Evolutionary conservation across 2,329 filamentous ascomycete species (phyloP).

Genomic region (Pyrenophora teres): DNA sequence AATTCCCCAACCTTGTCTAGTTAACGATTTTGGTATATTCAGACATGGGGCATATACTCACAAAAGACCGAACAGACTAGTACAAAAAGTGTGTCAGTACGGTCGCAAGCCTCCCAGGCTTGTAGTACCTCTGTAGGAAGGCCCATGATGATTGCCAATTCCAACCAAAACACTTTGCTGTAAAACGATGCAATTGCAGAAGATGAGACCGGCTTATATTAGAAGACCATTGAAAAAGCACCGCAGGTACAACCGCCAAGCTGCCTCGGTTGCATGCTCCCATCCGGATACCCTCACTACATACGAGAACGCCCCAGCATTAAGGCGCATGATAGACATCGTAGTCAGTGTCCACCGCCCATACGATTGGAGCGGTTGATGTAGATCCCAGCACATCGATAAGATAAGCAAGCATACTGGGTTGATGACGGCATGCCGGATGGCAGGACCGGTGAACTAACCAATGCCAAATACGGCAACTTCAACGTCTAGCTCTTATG

Average conservation of each 20-base stretch:
- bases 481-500: background rate
- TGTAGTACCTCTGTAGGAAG: slow-evolving; percentile 38
- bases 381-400: slow-evolving; percentile 2
- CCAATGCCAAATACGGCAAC: background rate
- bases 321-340: slow-evolving; percentile 29
- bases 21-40: slow-evolving; percentile 1
- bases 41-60: slow-evolving; percentile 13
- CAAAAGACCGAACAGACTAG: slow-evolving; percentile 58
- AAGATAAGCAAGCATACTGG: slow-evolving; percentile 5
- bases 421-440: background rate
- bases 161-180: background rate
- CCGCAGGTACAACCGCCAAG: slow-evolving; percentile 10
- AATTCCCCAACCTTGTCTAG: slow-evolving; percentile 53
- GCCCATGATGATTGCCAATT: slow-evolving; percentile 18
- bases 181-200: background rate
- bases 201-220: background rate
- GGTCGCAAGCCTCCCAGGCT: slow-evolving; percentile 58
- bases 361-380: slow-evolving; percentile 13
- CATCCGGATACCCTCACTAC: slow-evolving; percentile 4
- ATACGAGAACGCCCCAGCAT: slow-evolving; percentile 21
- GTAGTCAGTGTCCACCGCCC: slow-evolving; percentile 2
- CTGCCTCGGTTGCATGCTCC: slow-evolving; percentile 13
- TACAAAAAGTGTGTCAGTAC: slow-evolving; percentile 58
- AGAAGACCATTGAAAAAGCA: slow-evolving; percentile 2
- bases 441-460: background rate